These are phyloP conservation scores for Arthrobotrys pseudoclavata DNA, from an alignment of 2,329 filamentous ascomycete genomes.

Conservation along the genomic window DNA sequence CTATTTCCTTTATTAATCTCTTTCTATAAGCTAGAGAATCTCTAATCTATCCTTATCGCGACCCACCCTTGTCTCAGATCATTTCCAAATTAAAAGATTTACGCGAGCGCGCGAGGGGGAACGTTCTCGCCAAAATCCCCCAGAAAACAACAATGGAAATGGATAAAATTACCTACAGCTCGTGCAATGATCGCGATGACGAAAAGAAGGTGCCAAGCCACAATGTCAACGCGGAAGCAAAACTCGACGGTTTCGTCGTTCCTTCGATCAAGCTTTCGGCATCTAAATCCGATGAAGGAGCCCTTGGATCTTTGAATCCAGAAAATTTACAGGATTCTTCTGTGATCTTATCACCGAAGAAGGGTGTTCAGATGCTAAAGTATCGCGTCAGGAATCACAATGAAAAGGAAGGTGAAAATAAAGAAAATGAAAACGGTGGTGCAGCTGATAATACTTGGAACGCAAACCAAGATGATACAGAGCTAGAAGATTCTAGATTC, in stretches of 20 bases:
- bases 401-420: not conserved
- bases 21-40: not conserved
- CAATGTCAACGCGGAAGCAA: not conserved
- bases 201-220: not conserved
- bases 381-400: constrained; percentile 4
- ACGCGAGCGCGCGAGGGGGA: constrained; percentile 19
- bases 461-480: not conserved
- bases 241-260: not conserved
- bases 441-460: not conserved
- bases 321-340: not conserved
- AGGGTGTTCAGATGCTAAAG: not conserved
- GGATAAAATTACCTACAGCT: not conserved
- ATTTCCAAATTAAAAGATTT: constrained; percentile 1
- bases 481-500: constrained; percentile 5
- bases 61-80: not conserved
- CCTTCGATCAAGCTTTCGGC: not conserved
- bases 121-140: not conserved
- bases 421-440: not conserved
- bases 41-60: constrained; percentile 11
- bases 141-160: not conserved
- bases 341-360: not conserved
- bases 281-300: not conserved
- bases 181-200: constrained; percentile 8
- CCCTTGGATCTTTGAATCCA: too few species aligned
- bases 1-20: not conserved